phyloP scores from a whole-genome alignment of 2,329 filamentous ascomycete genomes.

The Colletotrichum kahawae region DNA sequence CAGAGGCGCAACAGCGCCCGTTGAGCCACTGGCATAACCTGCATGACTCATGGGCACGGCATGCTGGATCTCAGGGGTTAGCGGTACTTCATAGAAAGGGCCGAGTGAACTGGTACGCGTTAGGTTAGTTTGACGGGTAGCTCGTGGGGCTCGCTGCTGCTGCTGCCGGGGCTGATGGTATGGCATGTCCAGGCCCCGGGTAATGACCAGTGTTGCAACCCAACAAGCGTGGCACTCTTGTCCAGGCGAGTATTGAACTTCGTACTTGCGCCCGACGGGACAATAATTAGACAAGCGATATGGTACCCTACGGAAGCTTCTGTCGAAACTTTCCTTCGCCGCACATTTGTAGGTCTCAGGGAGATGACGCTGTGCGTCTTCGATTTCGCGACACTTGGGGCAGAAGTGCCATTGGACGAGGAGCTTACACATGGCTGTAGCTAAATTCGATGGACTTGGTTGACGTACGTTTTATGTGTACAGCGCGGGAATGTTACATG shows the following conservation, averaged over 20 bases:
- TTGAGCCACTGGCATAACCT: not conserved
- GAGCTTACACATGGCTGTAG: not conserved
- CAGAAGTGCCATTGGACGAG: not conserved
- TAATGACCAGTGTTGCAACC: not conserved
- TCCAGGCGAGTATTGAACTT: not conserved
- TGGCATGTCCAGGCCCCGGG: not conserved
- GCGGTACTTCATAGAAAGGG: not conserved
- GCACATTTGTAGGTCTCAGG: not conserved
- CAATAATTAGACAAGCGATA: not conserved
- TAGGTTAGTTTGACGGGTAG: not conserved
- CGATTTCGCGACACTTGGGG: not conserved
- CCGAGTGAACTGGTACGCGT: not conserved
- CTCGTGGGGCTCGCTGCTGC: not conserved
- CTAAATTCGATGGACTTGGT: not conserved
- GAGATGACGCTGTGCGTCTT: not conserved
- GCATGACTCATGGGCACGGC: not conserved
- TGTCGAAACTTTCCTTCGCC: not conserved
- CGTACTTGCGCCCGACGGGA: not conserved
- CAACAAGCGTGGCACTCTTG: not conserved
- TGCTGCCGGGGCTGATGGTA: not conserved
- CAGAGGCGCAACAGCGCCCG: not conserved
- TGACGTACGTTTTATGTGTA: not conserved
- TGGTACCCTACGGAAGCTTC: not conserved
- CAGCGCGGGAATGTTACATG: not conserved
- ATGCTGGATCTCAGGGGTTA: not conserved